Conservation (phyloP, 345 rosid species). For the Murraya koenigii region DNA sequence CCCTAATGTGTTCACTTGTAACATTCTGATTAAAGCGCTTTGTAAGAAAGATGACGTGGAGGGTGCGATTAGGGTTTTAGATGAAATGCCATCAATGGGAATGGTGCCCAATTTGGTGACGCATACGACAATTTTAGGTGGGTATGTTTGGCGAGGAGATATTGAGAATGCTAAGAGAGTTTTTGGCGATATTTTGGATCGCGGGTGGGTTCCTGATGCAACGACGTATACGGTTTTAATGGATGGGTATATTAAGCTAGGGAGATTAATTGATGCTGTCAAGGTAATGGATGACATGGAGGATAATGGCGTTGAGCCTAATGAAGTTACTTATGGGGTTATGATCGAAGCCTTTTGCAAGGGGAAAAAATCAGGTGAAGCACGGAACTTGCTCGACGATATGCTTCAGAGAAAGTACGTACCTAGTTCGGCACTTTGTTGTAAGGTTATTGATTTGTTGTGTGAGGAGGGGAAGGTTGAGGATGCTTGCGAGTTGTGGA, state of each 20-base stretch:
- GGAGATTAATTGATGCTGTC: constrained; percentile 69
- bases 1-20: constrained; percentile 73
- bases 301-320: constrained; percentile 43
- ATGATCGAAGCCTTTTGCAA: constrained; percentile 72
- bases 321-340: constrained; percentile 36
- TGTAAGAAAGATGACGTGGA: constrained; percentile 62
- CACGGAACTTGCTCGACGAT: constrained; percentile 61
- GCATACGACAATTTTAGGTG: constrained; percentile 72
- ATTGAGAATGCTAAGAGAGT: constrained; percentile 59
- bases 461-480: constrained; percentile 68
- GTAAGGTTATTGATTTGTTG: constrained; percentile 71
- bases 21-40: constrained; percentile 68
- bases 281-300: constrained; percentile 91
- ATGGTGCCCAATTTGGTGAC: constrained; percentile 72
- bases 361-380: constrained; percentile 67
- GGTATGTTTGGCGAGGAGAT: constrained; percentile 68
- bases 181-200: constrained; percentile 59
- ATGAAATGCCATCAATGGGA: constrained; percentile 83
- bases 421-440: constrained; percentile 67
- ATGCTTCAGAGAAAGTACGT: constrained; percentile 67
- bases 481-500: constrained; percentile 74
- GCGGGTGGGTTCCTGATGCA: constrained; percentile 86
- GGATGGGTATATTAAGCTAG: constrained; percentile 74
- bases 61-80: constrained; percentile 56
- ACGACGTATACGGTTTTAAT: constrained; percentile 67